Evolutionary conservation across 148 eudicot genomes (phyloP).

Genomic region (Bassia scoparia): DNA sequence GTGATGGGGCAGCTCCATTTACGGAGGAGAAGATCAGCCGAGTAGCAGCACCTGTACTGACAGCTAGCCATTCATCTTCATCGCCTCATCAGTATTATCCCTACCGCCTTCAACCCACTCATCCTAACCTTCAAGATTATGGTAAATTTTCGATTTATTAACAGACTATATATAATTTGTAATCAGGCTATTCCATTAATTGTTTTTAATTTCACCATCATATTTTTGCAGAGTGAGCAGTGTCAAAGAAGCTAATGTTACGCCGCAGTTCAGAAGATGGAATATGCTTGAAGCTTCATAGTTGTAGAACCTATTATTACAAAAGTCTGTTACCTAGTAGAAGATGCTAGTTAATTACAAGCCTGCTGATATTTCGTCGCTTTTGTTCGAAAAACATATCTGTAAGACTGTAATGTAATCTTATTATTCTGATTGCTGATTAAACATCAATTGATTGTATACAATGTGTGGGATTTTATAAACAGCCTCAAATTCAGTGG

Average conservation of each 20-base stretch:
- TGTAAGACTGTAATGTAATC: slow-evolving; percentile 11
- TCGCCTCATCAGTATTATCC: slow-evolving; percentile 31
- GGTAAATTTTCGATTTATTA: slow-evolving; percentile 12
- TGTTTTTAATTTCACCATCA: not conserved
- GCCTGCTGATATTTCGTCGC: not conserved
- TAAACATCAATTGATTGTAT: slow-evolving; percentile 9
- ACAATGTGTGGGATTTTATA: slow-evolving; percentile 9
- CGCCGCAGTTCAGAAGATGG: not conserved
- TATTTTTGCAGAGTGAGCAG: slow-evolving; percentile 18
- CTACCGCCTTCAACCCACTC: slow-evolving; percentile 35
- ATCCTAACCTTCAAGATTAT: slow-evolving; percentile 32
- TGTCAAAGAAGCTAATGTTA: not conserved
- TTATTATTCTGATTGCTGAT: slow-evolving; percentile 12
- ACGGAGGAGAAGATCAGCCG: slow-evolving; percentile 27
- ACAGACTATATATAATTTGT: no score
- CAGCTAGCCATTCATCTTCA: slow-evolving; percentile 29
- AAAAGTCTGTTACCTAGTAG: not conserved
- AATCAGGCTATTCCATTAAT: no score
- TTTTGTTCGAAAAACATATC: slow-evolving; percentile 16
- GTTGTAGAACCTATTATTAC: slow-evolving; percentile 1
- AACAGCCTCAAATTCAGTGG: not conserved
- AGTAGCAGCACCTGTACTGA: slow-evolving; percentile 37
- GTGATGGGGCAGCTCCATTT: slow-evolving; percentile 20
- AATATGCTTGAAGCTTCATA: not conserved
- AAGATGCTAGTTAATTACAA: not conserved